phyloP scores from a whole-genome alignment of 805 yeast species.

The Teunomyces aglyptinius region DNA sequence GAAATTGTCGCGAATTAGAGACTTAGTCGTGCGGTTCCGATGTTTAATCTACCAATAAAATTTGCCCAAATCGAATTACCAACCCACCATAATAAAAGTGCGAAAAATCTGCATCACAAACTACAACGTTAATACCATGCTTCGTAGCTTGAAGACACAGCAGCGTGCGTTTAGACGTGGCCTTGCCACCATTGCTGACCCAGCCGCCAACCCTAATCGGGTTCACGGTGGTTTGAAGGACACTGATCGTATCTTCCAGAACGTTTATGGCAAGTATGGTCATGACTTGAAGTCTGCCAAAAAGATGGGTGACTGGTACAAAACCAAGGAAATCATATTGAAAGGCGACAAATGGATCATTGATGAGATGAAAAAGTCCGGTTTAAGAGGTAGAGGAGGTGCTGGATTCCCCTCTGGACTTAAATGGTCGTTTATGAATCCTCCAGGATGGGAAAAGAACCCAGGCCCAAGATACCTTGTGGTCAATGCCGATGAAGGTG shows the following conservation, averaged over 20 bases:
- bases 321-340: conserved; percentile 78
- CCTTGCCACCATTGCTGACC: conserved; percentile 48
- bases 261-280: conserved; percentile 73
- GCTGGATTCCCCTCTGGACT: conserved; percentile 92
- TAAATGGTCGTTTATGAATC: conserved; percentile 93
- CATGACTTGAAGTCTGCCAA: conserved; percentile 69
- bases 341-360: conserved; percentile 91
- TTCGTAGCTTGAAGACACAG: conserved; percentile 29
- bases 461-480: conserved; percentile 86
- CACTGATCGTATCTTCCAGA: conserved; percentile 84
- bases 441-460: conserved; percentile 93
- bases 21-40: conserved; percentile 1
- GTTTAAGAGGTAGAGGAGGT: conserved; percentile 89
- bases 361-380: conserved; percentile 80
- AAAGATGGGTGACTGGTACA: conserved; percentile 89
- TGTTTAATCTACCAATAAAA: conserved; percentile 13
- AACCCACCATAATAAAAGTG: conserved; percentile 6
- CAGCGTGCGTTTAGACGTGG: conserved; percentile 28
- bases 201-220: conserved; percentile 49
- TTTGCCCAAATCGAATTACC: conserved; percentile 15
- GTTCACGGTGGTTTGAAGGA: conserved; percentile 75
- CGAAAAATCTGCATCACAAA: conserved; percentile 4
- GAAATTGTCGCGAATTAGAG: too few relatives aligned
- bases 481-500: conserved; percentile 93
- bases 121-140: conserved; percentile 21